A percentile compares a stretch with the other conserved stretches of the same genome.
These are phyloP conservation scores for Malassezia pachydermatis DNA, from an alignment of 1,284 basidiomycete genomes.

Conservation along the genomic window DNA sequence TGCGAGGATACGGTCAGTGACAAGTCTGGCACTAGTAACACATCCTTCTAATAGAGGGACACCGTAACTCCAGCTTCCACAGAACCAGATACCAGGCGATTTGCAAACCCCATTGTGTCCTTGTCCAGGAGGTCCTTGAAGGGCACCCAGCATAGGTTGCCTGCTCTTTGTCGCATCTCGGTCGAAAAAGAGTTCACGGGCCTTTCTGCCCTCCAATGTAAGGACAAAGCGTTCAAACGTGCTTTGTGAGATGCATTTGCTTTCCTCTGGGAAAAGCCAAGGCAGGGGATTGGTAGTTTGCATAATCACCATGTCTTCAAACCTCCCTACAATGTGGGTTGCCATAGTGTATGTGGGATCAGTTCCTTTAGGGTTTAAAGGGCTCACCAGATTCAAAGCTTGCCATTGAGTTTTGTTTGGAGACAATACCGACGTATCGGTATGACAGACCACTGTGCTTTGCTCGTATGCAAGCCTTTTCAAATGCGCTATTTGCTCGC, in stretches of 20 bases:
- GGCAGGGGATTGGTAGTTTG: conserved; percentile 41
- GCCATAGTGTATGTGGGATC: conserved; percentile 29
- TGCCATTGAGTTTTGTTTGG: not conserved
- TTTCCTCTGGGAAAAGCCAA: conserved; percentile 15
- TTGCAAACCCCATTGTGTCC: not conserved
- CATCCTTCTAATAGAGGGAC: conserved; percentile 29
- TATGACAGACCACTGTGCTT: conserved; percentile 14
- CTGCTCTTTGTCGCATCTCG: not conserved
- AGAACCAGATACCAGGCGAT: conserved; percentile 21
- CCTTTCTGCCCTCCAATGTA: conserved; percentile 6
- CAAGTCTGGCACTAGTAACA: conserved; percentile 20
- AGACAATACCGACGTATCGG: conserved; percentile 5
- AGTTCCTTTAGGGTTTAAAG: not conserved
- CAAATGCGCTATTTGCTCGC: not conserved
- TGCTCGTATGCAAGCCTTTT: conserved; percentile 3
- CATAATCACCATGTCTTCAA: conserved; percentile 15
- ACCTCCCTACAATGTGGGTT: conserved; percentile 25
- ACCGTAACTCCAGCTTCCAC: conserved; percentile 26
- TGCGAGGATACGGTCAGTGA: conserved; percentile 12
- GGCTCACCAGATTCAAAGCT: conserved; percentile 12
- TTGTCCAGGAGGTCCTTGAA: conserved; percentile 11
- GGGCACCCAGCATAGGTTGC: not conserved
- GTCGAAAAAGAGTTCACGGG: conserved; percentile 18
- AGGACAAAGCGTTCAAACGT: conserved; percentile 35
- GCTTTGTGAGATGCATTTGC: conserved; percentile 19